Base-by-base conservation (phyloP, 768 basidiomycete genomes). In the Termitomyces sp. region DNA sequence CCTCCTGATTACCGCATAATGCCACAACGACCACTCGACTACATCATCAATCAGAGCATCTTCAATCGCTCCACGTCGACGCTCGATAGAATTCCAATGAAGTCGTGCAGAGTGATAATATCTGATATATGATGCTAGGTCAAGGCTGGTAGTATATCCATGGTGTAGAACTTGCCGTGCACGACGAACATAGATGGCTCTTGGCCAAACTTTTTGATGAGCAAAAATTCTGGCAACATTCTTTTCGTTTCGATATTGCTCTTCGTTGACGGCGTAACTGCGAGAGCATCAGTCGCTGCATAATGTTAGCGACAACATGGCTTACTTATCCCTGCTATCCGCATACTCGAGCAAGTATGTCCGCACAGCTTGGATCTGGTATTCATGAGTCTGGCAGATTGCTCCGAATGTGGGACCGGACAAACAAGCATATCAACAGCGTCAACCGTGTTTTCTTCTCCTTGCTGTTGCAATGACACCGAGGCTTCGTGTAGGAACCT, bases 371-470 rank as follows among this genome's bases (percentile, higher is more conserved):
- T 81, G 77, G 48, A 90, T 76, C 86, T 89, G 60, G 22, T 47
- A 49, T 26, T 59, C 54, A 18, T 58, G 52, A 24, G 58, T 26
- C 22, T 28, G 42, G 28, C 34, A 28, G 5, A 24, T 9, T n/a
- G 33, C 16, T 20, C 15, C 24, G n/a, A n/a, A 20, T 22, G 31
- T 8, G 29, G 22, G 47, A 54, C 31, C 29, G 20, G 16, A 72
- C 82, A 55, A 62, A 88, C 89, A 56, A 91, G 74, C 68, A 84
- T 81, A 62, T 87, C 81, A 18, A 92, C 87, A 5, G 87, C 85
- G 70, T 94, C 92, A 8, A 94, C 83, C 2, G 86, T 87, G 62
- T 87, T 89, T 70, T 90, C 87, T 65, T 88, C 86, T 5, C 89
- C 90, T 69, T 90, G 89, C 59, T 82, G 78, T 36, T 80, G 80